Conservation (phyloP, 176 grass and related monocot genomes). For the Phoenix roebelenii region DNA sequence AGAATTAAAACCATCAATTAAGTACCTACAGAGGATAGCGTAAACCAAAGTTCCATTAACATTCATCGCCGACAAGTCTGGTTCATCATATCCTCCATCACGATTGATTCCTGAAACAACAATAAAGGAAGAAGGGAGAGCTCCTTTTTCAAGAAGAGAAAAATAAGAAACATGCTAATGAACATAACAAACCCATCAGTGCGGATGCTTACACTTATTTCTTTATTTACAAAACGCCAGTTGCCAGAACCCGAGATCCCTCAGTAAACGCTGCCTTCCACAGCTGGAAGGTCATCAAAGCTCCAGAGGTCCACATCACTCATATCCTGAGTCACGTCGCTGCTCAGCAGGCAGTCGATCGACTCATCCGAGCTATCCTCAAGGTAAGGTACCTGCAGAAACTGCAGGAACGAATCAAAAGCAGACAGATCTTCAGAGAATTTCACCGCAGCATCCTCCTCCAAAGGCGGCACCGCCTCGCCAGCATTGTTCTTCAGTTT, state of each 20-base stretch:
- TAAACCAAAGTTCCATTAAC: neutral
- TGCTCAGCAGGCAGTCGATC: conserved; percentile 42
- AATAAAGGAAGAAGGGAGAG: neutral
- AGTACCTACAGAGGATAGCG: neutral
- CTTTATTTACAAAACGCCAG: conserved; percentile 2
- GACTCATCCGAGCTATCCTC: conserved; percentile 35
- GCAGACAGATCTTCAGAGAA: conserved; percentile 32
- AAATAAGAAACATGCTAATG: too few species aligned
- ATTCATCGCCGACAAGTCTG: neutral
- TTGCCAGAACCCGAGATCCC: too few species aligned
- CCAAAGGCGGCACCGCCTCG: conserved; percentile 10
- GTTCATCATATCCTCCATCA: neutral
- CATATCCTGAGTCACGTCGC: conserved; percentile 38
- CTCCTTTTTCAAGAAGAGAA: neutral
- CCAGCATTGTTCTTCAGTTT: conserved; percentile 6
- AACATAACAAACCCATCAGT: too few species aligned
- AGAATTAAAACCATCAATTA: neutral
- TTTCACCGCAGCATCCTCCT: conserved; percentile 26
- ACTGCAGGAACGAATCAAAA: conserved; percentile 53
- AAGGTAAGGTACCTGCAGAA: conserved; percentile 30
- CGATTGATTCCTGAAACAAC: neutral
- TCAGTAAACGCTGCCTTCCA: too few species aligned
- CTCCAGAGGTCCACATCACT: conserved; percentile 36
- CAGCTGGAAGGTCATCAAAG: too few species aligned
- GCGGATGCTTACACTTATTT: neutral